phyloP scores from a whole-genome alignment of 331 rosid genomes.

The Pyracantha coccinea region DNA sequence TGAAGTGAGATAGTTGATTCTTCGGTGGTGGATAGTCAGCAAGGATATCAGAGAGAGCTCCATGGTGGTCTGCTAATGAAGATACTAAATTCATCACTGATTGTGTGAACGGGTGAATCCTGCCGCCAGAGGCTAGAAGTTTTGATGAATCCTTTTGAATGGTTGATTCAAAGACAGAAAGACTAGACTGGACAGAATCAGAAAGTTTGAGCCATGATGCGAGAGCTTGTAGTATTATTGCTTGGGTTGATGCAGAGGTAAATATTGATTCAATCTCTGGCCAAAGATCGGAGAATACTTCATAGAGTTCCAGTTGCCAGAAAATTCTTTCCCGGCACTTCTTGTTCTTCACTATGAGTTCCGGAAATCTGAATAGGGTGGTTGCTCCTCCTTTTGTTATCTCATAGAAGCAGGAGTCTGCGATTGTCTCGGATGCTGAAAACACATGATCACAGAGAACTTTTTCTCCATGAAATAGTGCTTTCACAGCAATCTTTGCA shows the following conservation, averaged over 20 bases:
- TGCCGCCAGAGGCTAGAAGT: constrained; percentile 23
- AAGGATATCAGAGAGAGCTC: constrained; percentile 30
- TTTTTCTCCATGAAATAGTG: constrained; percentile 34
- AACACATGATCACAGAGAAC: constrained; percentile 42
- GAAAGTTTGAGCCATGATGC: constrained; percentile 25
- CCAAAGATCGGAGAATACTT: constrained; percentile 30
- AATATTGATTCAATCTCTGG: constrained; percentile 37
- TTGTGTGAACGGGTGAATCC: constrained; percentile 37
- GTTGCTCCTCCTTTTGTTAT: constrained; percentile 36
- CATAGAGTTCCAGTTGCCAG: constrained; percentile 27
- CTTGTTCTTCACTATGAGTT: constrained; percentile 24
- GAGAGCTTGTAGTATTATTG: constrained; percentile 26
- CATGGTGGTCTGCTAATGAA: constrained; percentile 25
- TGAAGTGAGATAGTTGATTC: constrained; percentile 22
- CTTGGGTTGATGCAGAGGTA: constrained; percentile 25
- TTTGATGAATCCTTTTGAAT: constrained; percentile 34
- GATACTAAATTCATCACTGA: constrained; percentile 31
- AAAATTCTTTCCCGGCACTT: constrained; percentile 30
- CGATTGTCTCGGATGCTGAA: constrained; percentile 29
- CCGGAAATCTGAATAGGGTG: constrained; percentile 36
- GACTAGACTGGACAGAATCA: constrained; percentile 23
- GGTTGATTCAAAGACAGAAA: constrained; percentile 29
- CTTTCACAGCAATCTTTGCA: constrained; percentile 29
- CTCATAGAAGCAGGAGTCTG: constrained; percentile 38
- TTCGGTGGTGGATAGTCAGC: constrained; percentile 13